These are phyloP conservation scores for Xylaria sp. DNA, from an alignment of 2,329 filamentous ascomycete species.

Conservation along the genomic window DNA sequence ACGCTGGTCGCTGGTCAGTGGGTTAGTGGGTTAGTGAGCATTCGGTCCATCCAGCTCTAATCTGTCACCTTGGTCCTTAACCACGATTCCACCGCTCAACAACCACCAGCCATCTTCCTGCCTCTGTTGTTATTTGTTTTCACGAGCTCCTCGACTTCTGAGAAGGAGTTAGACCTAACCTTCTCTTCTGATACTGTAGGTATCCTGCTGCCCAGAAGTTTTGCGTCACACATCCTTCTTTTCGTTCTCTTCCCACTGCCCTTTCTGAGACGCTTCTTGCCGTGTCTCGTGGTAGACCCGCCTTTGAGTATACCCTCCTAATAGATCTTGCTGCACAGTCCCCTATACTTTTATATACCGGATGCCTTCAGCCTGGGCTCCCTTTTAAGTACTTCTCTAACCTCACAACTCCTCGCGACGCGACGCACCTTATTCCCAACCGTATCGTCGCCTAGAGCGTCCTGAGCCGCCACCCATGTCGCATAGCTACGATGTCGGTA, in stretches of 20 bases:
- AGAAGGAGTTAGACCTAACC: conserved; percentile 1
- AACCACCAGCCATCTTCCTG: conserved; percentile 16
- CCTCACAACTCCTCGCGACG: conserved; percentile 15
- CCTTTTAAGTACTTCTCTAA: conserved; percentile 20
- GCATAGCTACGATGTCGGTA: conserved; percentile 93
- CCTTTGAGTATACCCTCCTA: conserved; percentile 24
- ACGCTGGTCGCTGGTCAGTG: conserved; percentile 15
- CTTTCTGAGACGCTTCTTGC: conserved; percentile 5
- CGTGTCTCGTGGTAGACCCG: conserved; percentile 7
- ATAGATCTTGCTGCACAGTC: conserved; percentile 11
- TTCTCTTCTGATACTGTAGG: conserved; percentile 6
- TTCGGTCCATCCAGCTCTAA: conserved; percentile 16
- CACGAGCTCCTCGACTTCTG: conserved; percentile 4
- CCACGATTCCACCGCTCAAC: conserved; percentile 11
- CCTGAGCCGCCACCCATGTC: conserved; percentile 58
- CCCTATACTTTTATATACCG: conserved; percentile 23
- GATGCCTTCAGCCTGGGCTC: conserved; percentile 29
- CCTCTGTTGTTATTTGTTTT: conserved; percentile 13
- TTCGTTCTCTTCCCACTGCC: background rate
- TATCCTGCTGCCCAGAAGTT: conserved; percentile 4
- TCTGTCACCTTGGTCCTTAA: conserved; percentile 13
- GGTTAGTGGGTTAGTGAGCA: background rate
- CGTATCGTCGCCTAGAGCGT: conserved; percentile 11
- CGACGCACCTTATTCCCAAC: conserved; percentile 20
- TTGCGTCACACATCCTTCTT: conserved; percentile 1